Evolutionary conservation across 257 asterid species (phyloP).

Genomic region (Ehretia macrophylla): DNA sequence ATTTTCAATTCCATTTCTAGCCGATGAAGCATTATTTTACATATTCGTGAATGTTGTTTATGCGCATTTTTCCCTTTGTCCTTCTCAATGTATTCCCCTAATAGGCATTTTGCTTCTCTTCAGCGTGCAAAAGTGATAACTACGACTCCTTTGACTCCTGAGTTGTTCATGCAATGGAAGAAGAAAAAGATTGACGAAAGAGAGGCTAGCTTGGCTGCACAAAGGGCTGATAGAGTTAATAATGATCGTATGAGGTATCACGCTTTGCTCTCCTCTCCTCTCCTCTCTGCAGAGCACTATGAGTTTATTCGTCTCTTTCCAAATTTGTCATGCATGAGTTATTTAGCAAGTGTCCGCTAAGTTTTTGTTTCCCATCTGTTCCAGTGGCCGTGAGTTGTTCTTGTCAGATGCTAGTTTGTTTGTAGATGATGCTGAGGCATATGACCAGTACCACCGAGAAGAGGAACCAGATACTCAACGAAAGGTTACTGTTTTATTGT

Average conservation of each 20-base stretch:
- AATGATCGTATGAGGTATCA: constrained; percentile 92
- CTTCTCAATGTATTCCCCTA: constrained; percentile 6
- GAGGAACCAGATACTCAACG: constrained; percentile 37
- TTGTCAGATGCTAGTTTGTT: constrained; percentile 71
- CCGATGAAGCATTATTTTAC: too few species aligned
- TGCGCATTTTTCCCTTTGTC: too few species aligned
- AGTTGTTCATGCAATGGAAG: constrained; percentile 67
- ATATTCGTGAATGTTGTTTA: too few species aligned
- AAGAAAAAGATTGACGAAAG: constrained; percentile 70
- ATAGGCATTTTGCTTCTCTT: constrained; percentile 13
- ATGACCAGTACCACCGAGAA: constrained; percentile 64
- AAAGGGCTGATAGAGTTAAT: constrained; percentile 95
- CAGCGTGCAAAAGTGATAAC: constrained; percentile 64
- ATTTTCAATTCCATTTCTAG: neutral
- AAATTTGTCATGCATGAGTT: neutral
- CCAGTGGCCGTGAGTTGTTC: constrained; percentile 94
- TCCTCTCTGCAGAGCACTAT: too few species aligned
- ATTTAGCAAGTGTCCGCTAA: neutral
- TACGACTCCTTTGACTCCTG: constrained; percentile 72
- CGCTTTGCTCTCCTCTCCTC: too few species aligned
- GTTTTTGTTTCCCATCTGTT: constrained; percentile 11
- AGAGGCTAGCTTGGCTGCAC: constrained; percentile 83
- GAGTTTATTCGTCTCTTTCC: too few species aligned
- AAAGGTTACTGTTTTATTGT: constrained; percentile 25
- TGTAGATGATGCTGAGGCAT: constrained; percentile 84